Evolutionary conservation across 352 stramenopile species (phyloP).

Genomic region (Pythium grandisporangium): DNA sequence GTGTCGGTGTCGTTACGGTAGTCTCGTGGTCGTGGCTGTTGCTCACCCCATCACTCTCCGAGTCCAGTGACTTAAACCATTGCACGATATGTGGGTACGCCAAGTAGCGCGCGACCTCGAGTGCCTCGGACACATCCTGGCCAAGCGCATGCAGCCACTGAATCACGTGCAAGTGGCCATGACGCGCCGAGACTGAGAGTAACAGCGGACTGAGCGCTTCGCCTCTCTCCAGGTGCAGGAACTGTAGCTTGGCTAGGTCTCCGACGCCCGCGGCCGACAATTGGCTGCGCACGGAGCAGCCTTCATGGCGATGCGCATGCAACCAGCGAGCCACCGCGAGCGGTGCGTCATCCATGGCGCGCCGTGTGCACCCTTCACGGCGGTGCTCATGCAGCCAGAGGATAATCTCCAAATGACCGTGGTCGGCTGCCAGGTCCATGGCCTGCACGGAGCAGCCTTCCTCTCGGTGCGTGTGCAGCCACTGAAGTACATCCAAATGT

Average conservation of each 20-base stretch:
- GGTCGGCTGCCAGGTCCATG: conserved; percentile 16
- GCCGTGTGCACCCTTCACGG: conserved; percentile 14
- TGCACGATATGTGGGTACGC: conserved; percentile 10
- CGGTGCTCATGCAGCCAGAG: conserved; percentile 19
- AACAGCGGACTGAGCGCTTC: conserved; percentile 10
- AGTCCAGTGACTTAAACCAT: conserved; percentile 8
- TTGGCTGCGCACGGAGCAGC: conserved; percentile 10
- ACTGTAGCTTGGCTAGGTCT: conserved; percentile 17
- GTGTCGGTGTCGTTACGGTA: background rate
- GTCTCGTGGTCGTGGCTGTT: no score
- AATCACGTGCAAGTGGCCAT: conserved; percentile 17
- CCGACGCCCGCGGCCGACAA: conserved; percentile 11
- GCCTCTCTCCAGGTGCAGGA: conserved; percentile 12
- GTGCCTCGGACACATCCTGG: conserved; percentile 11
- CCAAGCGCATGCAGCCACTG: conserved; percentile 22
- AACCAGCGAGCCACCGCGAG: conserved; percentile 18
- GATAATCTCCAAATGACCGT: conserved; percentile 15
- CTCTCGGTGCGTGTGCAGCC: conserved; percentile 16
- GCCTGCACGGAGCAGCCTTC: conserved; percentile 18
- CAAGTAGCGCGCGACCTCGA: conserved; percentile 5
- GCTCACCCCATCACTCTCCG: no score
- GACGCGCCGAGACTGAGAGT: conserved; percentile 6
- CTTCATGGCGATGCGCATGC: conserved; percentile 11
- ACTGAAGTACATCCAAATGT: conserved; percentile 13
- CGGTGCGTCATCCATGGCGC: conserved; percentile 14